Evolutionary conservation across 768 basidiomycete species (phyloP), one percentile per base, ranked within the genome.

Genomic region (Serendipita vermifera): DNA sequence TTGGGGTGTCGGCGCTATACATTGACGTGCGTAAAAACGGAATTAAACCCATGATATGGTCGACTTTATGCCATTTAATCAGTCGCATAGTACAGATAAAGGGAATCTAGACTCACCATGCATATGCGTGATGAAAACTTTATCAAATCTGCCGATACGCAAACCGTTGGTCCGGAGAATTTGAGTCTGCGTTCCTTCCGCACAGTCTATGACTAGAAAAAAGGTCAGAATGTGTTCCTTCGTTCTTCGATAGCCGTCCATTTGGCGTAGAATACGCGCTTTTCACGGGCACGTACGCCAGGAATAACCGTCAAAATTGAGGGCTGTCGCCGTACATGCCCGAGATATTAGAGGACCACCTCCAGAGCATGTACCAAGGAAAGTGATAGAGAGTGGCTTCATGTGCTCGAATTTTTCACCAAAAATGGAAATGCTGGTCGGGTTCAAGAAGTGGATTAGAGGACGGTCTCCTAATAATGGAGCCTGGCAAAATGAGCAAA

Each of bases 61-160:
- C 83, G 33, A 79, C 87, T 77, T 39, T 31, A 5, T 5, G 13
- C 11, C 35, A n/a, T 32, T 60, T 14, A 5, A 43, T 36, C 20
- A 27, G 35, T 59, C 11, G n/a, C 38, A 29, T 15, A 22, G 5
- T 14, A 20, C 3, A 26, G 33, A 57, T 11, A 7, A 14, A 17
- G 32, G 33, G 17, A 38, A 13, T 31, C n/a, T n/a, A 39, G 46
- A 62, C 69, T 43, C 63, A 82, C 88, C 79, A 63, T 91, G 88
- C 79, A 89, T 81, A 62, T 90, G 89, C 1, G 88, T 90, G 54
- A 91, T 73, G 66, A 91, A 89, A 39, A 92, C 75, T 63, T 83
- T 86, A 2, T 69, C 68, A 27, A 90, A 71, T 57, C 70, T 77
- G 33, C 65, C 72, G 15, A 74, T 63, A 62, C 71, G 74, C 56